phyloP scores from a whole-genome alignment of 345 rosid species.

The Eucalyptus rudis region DNA sequence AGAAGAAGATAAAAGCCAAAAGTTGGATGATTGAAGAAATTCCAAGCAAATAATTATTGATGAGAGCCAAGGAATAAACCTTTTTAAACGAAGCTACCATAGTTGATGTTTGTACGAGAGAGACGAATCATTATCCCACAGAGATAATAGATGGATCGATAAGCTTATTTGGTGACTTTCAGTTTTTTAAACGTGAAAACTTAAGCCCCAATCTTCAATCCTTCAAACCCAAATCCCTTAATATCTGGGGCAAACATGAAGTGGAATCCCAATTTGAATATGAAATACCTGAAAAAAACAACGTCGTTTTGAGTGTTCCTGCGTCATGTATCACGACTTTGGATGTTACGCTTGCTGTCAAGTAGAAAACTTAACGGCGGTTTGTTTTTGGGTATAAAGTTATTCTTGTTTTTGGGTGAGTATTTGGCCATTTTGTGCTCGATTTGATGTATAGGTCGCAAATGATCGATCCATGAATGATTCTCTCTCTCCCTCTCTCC shows the following conservation, averaged over 20 bases:
- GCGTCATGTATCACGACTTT: accelerated
- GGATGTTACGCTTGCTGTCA: background rate
- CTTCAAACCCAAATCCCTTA: background rate
- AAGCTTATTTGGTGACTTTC: background rate
- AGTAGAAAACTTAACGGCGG: background rate
- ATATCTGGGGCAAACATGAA: background rate
- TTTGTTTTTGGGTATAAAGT: no score
- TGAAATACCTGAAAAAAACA: background rate
- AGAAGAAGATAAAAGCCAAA: background rate
- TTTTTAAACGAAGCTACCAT: background rate
- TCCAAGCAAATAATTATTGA: background rate
- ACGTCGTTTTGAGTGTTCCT: background rate
- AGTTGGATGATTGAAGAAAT: background rate
- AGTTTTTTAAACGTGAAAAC: background rate
- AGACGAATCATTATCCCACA: background rate
- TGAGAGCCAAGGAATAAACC: background rate
- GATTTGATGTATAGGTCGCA: background rate
- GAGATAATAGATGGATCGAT: background rate
- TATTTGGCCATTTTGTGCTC: background rate
- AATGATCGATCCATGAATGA: background rate
- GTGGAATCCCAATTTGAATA: background rate
- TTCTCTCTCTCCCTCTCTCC: background rate
- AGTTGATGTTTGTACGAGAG: background rate
- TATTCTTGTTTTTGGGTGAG: no score
- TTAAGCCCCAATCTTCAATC: background rate